Evolutionary conservation across 129 eudicot species (phyloP).

Genomic region (Lactuca saligna): DNA sequence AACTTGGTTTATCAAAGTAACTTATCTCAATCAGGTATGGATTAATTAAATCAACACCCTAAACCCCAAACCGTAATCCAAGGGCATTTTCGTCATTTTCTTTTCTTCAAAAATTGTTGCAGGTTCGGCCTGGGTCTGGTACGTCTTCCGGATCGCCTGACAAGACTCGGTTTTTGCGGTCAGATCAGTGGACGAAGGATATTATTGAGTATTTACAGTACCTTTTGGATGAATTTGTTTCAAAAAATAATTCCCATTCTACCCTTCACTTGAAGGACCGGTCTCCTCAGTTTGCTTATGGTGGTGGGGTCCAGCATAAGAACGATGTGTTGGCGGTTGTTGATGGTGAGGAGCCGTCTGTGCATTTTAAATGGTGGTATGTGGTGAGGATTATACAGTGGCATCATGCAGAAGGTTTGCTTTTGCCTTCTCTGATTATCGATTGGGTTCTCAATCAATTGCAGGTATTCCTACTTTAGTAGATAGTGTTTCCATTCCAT

Average conservation of each 20-base stretch:
- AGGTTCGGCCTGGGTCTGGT: conserved; percentile 73
- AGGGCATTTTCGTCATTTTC: background rate
- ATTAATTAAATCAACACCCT: background rate
- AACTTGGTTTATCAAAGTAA: conserved; percentile 94
- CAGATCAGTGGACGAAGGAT: conserved; percentile 98
- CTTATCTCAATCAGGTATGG: conserved; percentile 90
- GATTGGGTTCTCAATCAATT: conserved; percentile 92
- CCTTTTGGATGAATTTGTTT: conserved; percentile 75
- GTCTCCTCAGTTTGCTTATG: conserved; percentile 60
- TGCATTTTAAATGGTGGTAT: conserved; percentile 96
- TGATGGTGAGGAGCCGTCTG: conserved; percentile 74
- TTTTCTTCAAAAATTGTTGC: conserved; percentile 19
- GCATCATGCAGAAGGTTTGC: conserved; percentile 81
- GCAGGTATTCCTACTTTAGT: conserved; percentile 51
- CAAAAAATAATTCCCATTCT: conserved; percentile 56
- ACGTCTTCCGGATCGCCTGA: conserved; percentile 66
- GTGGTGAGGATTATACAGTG: conserved; percentile 85
- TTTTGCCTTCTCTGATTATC: conserved; percentile 75
- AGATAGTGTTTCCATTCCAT: background rate
- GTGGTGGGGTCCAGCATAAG: conserved; percentile 64
- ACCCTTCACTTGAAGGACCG: conserved; percentile 50
- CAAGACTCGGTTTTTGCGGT: conserved; percentile 62
- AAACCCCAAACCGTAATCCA: background rate
- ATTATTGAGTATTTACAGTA: conserved; percentile 78
- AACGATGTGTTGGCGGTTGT: conserved; percentile 37